Evolutionary conservation across 306 rosid genomes (phyloP).

Genomic region (Ochetophila trinervis): DNA sequence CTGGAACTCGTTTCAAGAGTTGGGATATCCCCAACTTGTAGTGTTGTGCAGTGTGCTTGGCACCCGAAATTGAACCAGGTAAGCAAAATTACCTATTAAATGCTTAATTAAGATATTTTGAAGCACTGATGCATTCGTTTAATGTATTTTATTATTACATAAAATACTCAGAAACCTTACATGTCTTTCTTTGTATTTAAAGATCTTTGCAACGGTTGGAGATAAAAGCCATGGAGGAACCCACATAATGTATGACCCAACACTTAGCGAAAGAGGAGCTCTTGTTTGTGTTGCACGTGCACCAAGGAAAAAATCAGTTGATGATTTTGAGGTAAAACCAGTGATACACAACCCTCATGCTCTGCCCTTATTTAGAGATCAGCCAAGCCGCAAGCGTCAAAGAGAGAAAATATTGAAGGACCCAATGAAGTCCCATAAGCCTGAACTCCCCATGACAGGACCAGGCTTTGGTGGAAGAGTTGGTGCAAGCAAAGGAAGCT

Average conservation of each 20-base stretch:
- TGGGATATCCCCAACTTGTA: slow-evolving; percentile 79
- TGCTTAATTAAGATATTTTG: slow-evolving; percentile 9
- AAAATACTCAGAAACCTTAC: not conserved
- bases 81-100: slow-evolving; percentile 8
- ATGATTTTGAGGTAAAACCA: slow-evolving; percentile 86
- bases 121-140: not conserved
- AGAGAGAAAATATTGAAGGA: slow-evolving; percentile 84
- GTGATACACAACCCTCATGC: slow-evolving; percentile 93
- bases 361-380: slow-evolving; percentile 88
- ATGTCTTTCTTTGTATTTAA: slow-evolving; percentile 18
- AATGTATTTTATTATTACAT: not conserved
- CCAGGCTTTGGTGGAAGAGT: slow-evolving; percentile 98
- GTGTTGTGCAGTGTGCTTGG: slow-evolving; percentile 93
- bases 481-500: slow-evolving; percentile 87
- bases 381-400: slow-evolving; percentile 89
- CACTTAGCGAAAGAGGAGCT: slow-evolving; percentile 89
- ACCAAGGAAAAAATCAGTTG: slow-evolving; percentile 82
- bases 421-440: slow-evolving; percentile 91
- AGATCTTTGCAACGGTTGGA: slow-evolving; percentile 88
- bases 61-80: slow-evolving; percentile 97
- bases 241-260: slow-evolving; percentile 79
- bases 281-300: slow-evolving; percentile 97
- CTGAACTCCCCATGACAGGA: slow-evolving; percentile 90
- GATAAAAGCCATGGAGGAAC: slow-evolving; percentile 95
- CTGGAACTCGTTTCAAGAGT: slow-evolving; percentile 86